Evolutionary conservation across 176 grass and related monocot genomes (phyloP).

Genomic region (Melocanna baccifera): DNA sequence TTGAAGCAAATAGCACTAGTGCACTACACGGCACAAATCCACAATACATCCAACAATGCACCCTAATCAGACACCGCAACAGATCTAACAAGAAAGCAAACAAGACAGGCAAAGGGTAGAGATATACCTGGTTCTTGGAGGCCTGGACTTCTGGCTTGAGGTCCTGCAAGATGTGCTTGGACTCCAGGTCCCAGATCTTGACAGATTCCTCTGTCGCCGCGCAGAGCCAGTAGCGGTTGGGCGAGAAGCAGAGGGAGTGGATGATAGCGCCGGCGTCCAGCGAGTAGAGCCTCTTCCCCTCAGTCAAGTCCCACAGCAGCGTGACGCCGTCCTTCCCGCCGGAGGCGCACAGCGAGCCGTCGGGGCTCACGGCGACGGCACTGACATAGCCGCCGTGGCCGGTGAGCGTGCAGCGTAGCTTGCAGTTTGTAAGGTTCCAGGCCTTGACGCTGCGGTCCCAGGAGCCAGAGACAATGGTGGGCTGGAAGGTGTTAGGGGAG

Average conservation of each 20-base stretch:
- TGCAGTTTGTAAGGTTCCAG: slow-evolving; percentile 80
- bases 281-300: slow-evolving; percentile 52
- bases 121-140: slow-evolving; percentile 53
- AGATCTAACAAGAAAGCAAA: not conserved
- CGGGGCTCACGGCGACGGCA: slow-evolving; percentile 55
- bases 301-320: slow-evolving; percentile 47
- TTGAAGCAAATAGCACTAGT: not conserved
- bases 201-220: slow-evolving; percentile 57
- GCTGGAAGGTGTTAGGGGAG: slow-evolving; percentile 41
- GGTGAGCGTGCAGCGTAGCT: slow-evolving; percentile 35
- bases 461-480: slow-evolving; percentile 57
- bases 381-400: slow-evolving; percentile 62
- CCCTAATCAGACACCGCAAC: not conserved
- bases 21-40: not conserved
- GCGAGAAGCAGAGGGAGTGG: slow-evolving; percentile 71
- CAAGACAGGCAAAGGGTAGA: not conserved
- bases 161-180: slow-evolving; percentile 63
- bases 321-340: slow-evolving; percentile 57
- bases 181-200: slow-evolving; percentile 73
- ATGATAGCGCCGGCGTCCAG: slow-evolving; percentile 55
- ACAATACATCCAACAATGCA: not conserved
- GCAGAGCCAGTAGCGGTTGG: slow-evolving; percentile 69
- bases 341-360: slow-evolving; percentile 60
- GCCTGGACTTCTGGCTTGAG: slow-evolving; percentile 55
- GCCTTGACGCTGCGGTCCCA: slow-evolving; percentile 71